phyloP scores from a whole-genome alignment of 2,329 filamentous ascomycete species.

The Myriangium duriaei region DNA sequence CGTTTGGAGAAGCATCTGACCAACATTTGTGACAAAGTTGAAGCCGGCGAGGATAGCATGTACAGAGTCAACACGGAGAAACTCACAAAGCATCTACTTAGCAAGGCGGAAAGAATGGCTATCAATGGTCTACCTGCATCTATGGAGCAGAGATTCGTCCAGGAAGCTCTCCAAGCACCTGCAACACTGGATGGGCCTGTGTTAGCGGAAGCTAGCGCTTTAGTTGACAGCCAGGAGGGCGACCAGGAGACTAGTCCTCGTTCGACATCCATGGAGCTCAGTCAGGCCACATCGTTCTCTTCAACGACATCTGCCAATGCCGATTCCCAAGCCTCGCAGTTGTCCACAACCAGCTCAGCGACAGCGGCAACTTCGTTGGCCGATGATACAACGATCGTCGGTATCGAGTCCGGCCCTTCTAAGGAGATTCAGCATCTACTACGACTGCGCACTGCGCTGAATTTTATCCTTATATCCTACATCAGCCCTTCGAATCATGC shows the following conservation, averaged over 20 bases:
- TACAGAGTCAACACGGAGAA: conserved; percentile 66
- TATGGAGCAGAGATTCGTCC: conserved; percentile 77
- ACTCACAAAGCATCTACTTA: conserved; percentile 50
- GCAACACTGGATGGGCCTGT: conserved; percentile 51
- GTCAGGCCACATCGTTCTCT: conserved; percentile 12
- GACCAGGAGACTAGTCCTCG: background rate
- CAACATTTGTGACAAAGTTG: conserved; percentile 65
- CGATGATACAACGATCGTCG: conserved; percentile 11
- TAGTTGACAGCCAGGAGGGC: conserved; percentile 12
- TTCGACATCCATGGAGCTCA: background rate
- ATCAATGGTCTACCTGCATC: conserved; percentile 55
- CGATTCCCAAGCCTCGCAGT: conserved; percentile 8
- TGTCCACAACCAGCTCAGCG: conserved; percentile 11
- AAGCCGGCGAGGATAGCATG: conserved; percentile 74
- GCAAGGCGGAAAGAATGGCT: conserved; percentile 62
- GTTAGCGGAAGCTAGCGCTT: conserved; percentile 31
- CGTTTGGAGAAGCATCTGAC: background rate
- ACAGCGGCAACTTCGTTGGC: conserved; percentile 19
- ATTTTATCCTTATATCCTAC: conserved; percentile 53
- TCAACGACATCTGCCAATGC: conserved; percentile 7
- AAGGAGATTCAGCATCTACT: conserved; percentile 45
- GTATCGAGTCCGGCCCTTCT: conserved; percentile 19
- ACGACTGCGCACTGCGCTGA: conserved; percentile 49
- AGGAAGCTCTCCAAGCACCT: conserved; percentile 62
- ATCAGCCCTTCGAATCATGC: conserved; percentile 35